Percentiles rank a stretch among this genome's conserved stretches.
phyloP scores from a whole-genome alignment of 2,329 filamentous ascomycete genomes.

The Pezicula neosporulosa region DNA sequence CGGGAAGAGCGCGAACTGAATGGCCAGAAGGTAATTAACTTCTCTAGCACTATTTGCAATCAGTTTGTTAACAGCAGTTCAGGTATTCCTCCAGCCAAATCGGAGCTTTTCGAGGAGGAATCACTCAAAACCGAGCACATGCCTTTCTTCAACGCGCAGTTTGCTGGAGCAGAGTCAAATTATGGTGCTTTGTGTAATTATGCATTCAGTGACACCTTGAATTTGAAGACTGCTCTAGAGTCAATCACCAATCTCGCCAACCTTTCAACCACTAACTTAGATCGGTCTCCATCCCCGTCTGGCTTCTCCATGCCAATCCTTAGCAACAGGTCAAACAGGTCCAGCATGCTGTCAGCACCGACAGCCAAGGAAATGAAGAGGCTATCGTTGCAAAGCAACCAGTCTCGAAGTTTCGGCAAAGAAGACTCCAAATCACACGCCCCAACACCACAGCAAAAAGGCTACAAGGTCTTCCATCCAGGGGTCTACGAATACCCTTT shows the following conservation, averaged over 20 bases:
- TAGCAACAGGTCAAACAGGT: conserved; percentile 18
- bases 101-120: conserved; percentile 79
- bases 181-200: conserved; percentile 63
- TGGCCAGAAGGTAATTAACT: conserved; percentile 88
- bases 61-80: not conserved
- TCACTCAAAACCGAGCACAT: conserved; percentile 83
- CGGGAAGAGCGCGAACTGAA: conserved; percentile 81
- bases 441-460: conserved; percentile 57
- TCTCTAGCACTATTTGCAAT: not conserved
- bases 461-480: conserved; percentile 64
- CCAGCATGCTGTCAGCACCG: conserved; percentile 14
- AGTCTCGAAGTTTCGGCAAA: conserved; percentile 66
- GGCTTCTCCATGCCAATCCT: conserved; percentile 21
- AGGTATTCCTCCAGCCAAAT: conserved; percentile 84
- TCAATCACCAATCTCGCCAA: conserved; percentile 25
- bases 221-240: conserved; percentile 12
- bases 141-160: conserved; percentile 85
- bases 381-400: conserved; percentile 59
- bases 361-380: conserved; percentile 41
- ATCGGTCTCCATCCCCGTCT: conserved; percentile 4
- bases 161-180: conserved; percentile 52
- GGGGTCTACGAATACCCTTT: conserved; percentile 52
- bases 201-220: conserved; percentile 26
- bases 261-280: conserved; percentile 6
- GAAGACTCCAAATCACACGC: conserved; percentile 50